Evolutionary conservation across 163 green algal genomes (phyloP), one percentile per base, ranked within the genome.

Genomic region (Chlorella variabilis): DNA sequence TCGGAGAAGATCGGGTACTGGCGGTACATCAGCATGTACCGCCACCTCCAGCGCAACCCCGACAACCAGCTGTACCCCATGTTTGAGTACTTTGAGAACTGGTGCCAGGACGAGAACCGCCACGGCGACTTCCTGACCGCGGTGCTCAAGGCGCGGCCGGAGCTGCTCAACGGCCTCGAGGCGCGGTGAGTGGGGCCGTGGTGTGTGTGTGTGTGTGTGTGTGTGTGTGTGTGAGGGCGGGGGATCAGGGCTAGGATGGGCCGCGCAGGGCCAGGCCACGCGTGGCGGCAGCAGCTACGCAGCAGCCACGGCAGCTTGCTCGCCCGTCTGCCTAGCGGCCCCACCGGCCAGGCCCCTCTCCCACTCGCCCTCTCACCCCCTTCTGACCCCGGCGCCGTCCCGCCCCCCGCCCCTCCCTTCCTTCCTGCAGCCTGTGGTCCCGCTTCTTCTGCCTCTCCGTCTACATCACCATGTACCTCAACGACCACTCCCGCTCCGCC

Each of bases 51-150:
- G 93, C 86, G 92, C 81, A 98, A 98, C 90, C 97, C 97, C 20
- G 94, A 98, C 82, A 94, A 93, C 90, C 94, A 98, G 94, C 87
- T 98, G 75, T 99, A 99, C 91, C 96, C 96, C 8, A 92, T 99
- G 71, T 99, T 99, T 81, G 91, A 98, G 87, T 98, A 99, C 91
- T 99, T 99, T 86, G 96, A 99, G 94, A 98, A 98, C 93, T 99
- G 97, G 97, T 99, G 97, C 92, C 96, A 77, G 88, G 93, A 96
- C 73, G 93, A 97, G 90, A 94, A 92, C 89, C 87, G 94, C 67
- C 90, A 93, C 59, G 92, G 87, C 76, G 93, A 96, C 85, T 95
- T 93, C 81, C 94, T 98, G 85, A 90, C 93, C 34, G 96, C 97
- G 8, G 71, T 98, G 62, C 91, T 99, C 48, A 99, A 99, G 93